phyloP scores from a whole-genome alignment of 805 yeast genomes.

The Cyberlindnera nakhonratchasimensis region DNA sequence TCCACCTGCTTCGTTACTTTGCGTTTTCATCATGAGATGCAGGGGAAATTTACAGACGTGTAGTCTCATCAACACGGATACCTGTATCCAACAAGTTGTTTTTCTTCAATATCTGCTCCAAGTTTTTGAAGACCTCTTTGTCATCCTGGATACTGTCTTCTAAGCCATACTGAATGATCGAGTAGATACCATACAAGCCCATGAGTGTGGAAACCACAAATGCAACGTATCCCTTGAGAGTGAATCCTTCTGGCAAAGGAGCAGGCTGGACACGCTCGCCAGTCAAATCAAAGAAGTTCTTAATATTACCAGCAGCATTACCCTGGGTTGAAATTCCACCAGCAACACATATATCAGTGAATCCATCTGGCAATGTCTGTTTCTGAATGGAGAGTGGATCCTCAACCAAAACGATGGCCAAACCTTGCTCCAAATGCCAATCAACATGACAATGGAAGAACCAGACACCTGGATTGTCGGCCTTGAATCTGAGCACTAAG shows the following conservation, averaged over 20 bases:
- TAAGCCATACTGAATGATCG: conserved; percentile 63
- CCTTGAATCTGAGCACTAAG: conserved; percentile 80
- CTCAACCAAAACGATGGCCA: conserved; percentile 76
- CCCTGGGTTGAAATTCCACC: conserved; percentile 49
- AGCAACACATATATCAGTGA: conserved; percentile 45
- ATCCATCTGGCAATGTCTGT: conserved; percentile 45
- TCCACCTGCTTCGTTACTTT: neutral
- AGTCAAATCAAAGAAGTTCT: conserved; percentile 50
- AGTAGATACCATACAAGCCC: conserved; percentile 57
- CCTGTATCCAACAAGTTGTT: conserved; percentile 22
- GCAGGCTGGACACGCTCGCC: conserved; percentile 59
- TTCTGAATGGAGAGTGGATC: conserved; percentile 64
- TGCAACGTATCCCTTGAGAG: conserved; percentile 66
- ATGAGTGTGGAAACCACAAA: conserved; percentile 47
- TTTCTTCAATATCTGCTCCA: conserved; percentile 33
- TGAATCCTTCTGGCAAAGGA: conserved; percentile 70
- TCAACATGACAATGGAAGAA: conserved; percentile 98
- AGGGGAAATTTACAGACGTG: conserved; percentile 10
- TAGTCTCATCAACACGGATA: conserved; percentile 10
- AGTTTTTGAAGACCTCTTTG: conserved; percentile 36
- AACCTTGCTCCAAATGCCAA: conserved; percentile 97
- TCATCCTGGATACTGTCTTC: conserved; percentile 55
- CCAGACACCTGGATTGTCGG: conserved; percentile 98
- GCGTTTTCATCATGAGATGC: too few relatives aligned
- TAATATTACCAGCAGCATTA: conserved; percentile 66